Evolutionary conservation across 768 basidiomycete species (phyloP).

Genomic region (Coprinopsis sp.): DNA sequence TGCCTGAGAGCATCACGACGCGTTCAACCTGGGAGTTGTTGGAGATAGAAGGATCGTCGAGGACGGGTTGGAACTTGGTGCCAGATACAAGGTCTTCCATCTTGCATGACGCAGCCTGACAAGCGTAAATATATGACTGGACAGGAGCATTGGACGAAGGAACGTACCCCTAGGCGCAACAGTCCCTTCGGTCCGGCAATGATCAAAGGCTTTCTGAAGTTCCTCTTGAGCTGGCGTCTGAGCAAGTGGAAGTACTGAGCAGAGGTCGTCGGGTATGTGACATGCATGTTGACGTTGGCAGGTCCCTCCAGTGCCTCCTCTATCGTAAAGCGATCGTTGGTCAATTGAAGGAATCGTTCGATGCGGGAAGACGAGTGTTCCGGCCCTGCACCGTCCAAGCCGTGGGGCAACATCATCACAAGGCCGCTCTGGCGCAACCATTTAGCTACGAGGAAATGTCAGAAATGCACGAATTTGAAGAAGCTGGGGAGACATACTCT

Average conservation of each 20-base stretch:
- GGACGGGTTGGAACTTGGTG: constrained; percentile 63
- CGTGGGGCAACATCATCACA: constrained; percentile 82
- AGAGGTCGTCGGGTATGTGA: constrained; percentile 82
- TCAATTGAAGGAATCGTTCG: constrained; percentile 88
- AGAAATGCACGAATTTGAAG: background rate
- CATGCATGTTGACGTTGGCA: constrained; percentile 75
- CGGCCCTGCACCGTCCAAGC: constrained; percentile 88
- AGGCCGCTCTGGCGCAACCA: constrained; percentile 92
- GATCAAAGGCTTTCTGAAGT: constrained; percentile 83
- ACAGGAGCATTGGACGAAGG: background rate
- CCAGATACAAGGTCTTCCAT: constrained; percentile 57
- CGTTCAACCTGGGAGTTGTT: constrained; percentile 43
- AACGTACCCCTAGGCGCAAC: constrained; percentile 65
- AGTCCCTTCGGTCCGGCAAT: constrained; percentile 84
- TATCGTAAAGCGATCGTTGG: constrained; percentile 59
- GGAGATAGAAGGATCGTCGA: constrained; percentile 42
- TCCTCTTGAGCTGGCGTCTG: constrained; percentile 78
- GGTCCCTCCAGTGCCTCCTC: constrained; percentile 28
- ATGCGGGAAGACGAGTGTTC: constrained; percentile 89
- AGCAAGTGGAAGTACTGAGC: constrained; percentile 92
- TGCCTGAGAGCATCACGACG: constrained; percentile 75
- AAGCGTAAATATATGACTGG: background rate
- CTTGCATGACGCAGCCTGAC: constrained; percentile 68
- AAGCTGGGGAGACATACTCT: constrained; percentile 50
- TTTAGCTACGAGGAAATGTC: constrained; percentile 53